Conservation (phyloP, 208 protist species). For the Entamoeba moshkovskii region DNA sequence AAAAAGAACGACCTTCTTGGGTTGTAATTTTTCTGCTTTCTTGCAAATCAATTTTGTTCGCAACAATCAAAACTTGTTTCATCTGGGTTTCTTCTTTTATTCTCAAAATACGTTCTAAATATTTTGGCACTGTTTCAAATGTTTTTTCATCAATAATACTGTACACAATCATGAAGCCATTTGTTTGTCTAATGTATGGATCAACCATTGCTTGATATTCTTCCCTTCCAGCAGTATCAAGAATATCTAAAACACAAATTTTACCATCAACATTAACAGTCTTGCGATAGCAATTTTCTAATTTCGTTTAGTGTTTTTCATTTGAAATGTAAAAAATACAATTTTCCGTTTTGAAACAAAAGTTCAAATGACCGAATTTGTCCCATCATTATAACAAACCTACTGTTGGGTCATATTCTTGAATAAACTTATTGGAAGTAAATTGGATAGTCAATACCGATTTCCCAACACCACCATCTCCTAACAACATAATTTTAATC, state of each 20-base stretch:
- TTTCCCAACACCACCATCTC: constrained; percentile 1
- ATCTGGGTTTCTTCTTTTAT: constrained; percentile 40
- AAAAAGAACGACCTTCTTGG: not conserved
- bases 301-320: not conserved
- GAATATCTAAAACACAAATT: constrained; percentile 46
- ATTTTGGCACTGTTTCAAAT: constrained; percentile 48
- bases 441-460: constrained; percentile 4
- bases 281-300: constrained; percentile 4
- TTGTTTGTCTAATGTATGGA: constrained; percentile 57
- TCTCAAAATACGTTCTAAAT: constrained; percentile 52
- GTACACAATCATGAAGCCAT: constrained; percentile 60
- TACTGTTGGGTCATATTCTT: constrained; percentile 11
- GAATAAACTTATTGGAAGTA: not conserved
- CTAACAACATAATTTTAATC: not conserved
- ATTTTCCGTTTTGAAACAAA: no score
- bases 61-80: not conserved
- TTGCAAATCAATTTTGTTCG: constrained; percentile 15
- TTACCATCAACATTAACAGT: not conserved
- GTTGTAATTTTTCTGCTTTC: not conserved
- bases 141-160: constrained; percentile 43
- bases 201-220: constrained; percentile 55
- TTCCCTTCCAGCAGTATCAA: constrained; percentile 60
- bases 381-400: no score
- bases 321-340: not conserved
- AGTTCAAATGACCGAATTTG: no score